Percentiles rank a stretch among this genome's conserved stretches.
Conservation (phyloP, 2,329 filamentous ascomycete genomes). For the Botrytis aclada region DNA sequence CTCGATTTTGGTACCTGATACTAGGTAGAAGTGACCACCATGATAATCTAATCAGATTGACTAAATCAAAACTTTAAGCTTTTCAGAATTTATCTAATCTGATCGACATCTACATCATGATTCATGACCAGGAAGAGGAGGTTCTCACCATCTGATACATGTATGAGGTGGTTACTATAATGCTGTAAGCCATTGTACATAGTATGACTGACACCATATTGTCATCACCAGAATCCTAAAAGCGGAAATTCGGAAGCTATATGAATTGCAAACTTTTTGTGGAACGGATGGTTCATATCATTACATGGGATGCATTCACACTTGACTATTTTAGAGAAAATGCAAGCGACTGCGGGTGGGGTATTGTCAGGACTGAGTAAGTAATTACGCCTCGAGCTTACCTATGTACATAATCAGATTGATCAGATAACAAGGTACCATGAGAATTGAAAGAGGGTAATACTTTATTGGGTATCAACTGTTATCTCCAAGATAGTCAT, state of each 20-base stretch:
- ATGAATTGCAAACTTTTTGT: neutral
- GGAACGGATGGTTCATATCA: neutral
- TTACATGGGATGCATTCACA: neutral
- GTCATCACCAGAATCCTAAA: neutral
- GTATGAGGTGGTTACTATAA: neutral
- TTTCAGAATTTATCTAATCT: neutral
- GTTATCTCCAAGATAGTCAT: neutral
- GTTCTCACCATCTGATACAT: neutral
- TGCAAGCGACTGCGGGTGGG: constrained; percentile 5
- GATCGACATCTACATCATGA: neutral
- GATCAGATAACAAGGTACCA: constrained; percentile 10
- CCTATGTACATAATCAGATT: neutral
- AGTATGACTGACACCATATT: neutral
- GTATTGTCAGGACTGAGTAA: neutral
- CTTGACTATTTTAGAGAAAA: neutral
- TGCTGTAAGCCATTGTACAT: neutral
- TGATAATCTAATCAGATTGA: constrained; percentile 12
- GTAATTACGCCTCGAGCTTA: neutral
- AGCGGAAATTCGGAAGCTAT: neutral
- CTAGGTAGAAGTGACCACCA: neutral
- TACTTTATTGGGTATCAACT: neutral
- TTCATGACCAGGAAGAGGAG: neutral
- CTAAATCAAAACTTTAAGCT: neutral
- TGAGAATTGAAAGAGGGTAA: neutral
- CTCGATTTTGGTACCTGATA: neutral